phyloP scores from a whole-genome alignment of 2,329 filamentous ascomycete genomes.

The Fusarium pseudocircinatum region DNA sequence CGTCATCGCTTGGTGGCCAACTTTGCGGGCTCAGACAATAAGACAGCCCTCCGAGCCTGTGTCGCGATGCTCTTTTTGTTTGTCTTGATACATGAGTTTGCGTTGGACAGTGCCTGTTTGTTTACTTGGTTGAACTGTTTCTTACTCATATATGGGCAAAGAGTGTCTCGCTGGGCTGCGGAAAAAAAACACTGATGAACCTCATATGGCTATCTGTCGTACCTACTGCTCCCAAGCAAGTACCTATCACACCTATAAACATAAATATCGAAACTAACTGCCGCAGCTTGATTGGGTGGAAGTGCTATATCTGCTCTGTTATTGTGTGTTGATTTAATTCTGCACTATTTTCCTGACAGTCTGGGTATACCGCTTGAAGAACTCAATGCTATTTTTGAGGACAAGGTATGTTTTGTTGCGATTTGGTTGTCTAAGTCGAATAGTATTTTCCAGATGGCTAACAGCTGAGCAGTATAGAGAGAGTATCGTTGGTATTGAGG shows the following conservation, averaged over 20 bases:
- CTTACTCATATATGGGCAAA: background rate
- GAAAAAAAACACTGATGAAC: background rate
- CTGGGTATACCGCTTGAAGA: background rate
- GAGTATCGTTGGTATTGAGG: background rate
- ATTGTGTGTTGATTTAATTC: background rate
- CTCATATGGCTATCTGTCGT: background rate
- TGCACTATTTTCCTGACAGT: background rate
- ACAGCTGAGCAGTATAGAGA: background rate
- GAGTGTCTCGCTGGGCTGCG: background rate
- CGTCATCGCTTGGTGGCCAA: background rate
- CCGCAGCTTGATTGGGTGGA: background rate
- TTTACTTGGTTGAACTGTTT: background rate
- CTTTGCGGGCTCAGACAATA: background rate
- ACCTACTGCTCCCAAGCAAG: background rate
- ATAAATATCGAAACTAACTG: rapidly evolving
- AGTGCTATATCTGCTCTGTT: background rate
- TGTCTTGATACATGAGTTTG: background rate
- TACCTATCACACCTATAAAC: background rate
- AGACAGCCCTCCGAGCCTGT: background rate
- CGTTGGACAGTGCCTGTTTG: background rate
- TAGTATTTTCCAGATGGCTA: background rate
- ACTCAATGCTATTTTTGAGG: background rate
- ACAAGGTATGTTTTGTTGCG: background rate
- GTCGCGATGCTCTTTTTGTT: background rate
- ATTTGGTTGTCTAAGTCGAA: rapidly evolving